These are phyloP conservation scores for Metschnikowia corniflorae DNA, from an alignment of 805 yeast species.

Conservation along the genomic window DNA sequence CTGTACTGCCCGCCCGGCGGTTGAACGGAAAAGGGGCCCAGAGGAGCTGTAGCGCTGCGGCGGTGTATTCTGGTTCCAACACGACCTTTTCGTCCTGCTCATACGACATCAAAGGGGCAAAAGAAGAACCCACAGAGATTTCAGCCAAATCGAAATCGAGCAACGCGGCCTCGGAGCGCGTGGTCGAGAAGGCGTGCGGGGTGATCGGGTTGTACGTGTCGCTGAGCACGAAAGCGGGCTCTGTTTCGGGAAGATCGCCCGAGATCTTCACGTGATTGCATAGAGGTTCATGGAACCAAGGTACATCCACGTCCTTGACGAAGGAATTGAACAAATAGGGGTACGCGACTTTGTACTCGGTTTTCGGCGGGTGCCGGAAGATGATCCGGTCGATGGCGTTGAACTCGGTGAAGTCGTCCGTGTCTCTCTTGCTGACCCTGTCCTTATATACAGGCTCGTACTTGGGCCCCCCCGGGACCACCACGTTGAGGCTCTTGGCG, in stretches of 20 bases:
- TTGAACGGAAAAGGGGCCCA: conserved; percentile 87
- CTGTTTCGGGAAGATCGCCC: conserved; percentile 23
- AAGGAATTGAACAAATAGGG: conserved; percentile 81
- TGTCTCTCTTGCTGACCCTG: conserved; percentile 50
- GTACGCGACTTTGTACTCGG: conserved; percentile 83
- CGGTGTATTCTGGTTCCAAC: conserved; percentile 41
- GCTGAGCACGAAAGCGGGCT: conserved; percentile 47
- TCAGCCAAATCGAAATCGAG: conserved; percentile 13
- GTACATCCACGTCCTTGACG: conserved; percentile 59
- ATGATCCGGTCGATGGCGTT: conserved; percentile 85
- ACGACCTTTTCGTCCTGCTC: conserved; percentile 9
- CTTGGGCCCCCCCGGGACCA: conserved; percentile 94
- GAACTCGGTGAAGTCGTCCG: conserved; percentile 84
- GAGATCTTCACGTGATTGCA: conserved; percentile 45
- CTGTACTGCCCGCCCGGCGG: conserved; percentile 63
- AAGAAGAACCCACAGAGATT: conserved; percentile 34
- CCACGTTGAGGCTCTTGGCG: conserved; percentile 83
- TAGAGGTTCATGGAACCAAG: conserved; percentile 64
- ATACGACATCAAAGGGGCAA: conserved; percentile 50
- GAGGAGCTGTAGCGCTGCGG: conserved; percentile 59
- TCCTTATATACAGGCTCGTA: conserved; percentile 83
- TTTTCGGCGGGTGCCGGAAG: conserved; percentile 68
- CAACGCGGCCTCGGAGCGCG: conserved; percentile 25
- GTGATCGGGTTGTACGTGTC: conserved; percentile 53
- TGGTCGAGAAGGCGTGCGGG: conserved; percentile 16